These are phyloP conservation scores for Leishmania major DNA, from an alignment of 208 protist species.

Conservation along the genomic window DNA sequence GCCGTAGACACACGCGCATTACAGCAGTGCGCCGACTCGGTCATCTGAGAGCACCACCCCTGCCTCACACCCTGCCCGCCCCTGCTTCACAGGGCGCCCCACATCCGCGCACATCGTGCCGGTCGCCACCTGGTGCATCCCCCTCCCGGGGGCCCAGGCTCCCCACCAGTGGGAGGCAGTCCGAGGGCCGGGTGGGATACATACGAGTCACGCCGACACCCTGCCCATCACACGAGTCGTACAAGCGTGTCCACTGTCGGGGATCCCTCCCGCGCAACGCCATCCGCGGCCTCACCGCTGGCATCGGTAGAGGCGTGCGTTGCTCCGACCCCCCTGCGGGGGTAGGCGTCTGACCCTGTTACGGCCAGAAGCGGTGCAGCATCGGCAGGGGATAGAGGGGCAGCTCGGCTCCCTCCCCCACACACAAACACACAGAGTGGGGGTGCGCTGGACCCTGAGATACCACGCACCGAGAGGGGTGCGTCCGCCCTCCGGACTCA, in stretches of 20 bases:
- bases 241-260: background rate
- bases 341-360: background rate
- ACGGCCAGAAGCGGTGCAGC: background rate
- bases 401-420: background rate
- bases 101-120: background rate
- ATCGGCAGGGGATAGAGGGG: background rate
- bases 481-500: background rate
- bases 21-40: background rate
- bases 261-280: background rate
- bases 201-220: background rate
- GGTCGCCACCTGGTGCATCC: background rate
- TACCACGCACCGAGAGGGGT: background rate
- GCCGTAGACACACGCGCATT: background rate
- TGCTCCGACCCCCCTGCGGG: background rate
- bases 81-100: background rate
- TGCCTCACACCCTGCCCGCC: background rate
- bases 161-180: background rate
- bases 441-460: background rate
- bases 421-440: background rate
- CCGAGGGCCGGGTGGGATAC: background rate
- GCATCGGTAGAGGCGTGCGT: background rate
- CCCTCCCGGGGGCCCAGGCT: background rate
- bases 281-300: background rate
- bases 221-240: background rate
- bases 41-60: background rate